Evolutionary conservation across 148 eudicot species (phyloP).

Genomic region (Gaultheria prostrata): DNA sequence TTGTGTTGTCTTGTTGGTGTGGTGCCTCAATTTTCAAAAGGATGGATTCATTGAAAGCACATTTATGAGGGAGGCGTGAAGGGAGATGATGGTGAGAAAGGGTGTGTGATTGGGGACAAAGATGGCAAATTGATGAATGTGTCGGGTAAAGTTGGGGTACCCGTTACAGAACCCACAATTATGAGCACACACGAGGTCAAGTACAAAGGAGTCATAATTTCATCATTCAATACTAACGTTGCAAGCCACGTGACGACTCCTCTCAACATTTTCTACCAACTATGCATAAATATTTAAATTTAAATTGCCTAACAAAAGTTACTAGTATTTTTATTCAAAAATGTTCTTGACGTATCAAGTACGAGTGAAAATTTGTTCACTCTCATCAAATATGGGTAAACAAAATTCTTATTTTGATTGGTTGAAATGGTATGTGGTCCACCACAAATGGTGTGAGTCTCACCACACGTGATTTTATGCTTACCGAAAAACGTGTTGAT

Average conservation of each 20-base stretch:
- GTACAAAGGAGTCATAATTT: slow-evolving; percentile 34
- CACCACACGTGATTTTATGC: no score
- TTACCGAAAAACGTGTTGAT: no score
- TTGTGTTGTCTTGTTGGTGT: slow-evolving; percentile 5
- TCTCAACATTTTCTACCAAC: no score
- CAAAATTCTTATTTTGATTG: no score
- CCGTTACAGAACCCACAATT: slow-evolving; percentile 31
- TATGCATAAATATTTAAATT: no score
- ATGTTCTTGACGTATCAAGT: no score
- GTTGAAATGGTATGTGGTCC: no score
- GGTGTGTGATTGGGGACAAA: slow-evolving; percentile 27
- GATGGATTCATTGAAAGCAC: slow-evolving; percentile 28
- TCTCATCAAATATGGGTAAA: no score
- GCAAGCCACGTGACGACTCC: slow-evolving; percentile 21
- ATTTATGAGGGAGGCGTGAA: slow-evolving; percentile 28
- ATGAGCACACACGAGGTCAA: slow-evolving; percentile 40
- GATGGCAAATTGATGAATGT: slow-evolving; percentile 32
- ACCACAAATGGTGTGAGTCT: no score
- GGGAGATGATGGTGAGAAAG: neutral
- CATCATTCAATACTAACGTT: slow-evolving; percentile 25
- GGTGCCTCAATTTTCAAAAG: slow-evolving; percentile 15
- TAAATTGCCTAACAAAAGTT: no score
- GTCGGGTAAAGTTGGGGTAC: slow-evolving; percentile 43
- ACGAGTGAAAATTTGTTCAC: no score
- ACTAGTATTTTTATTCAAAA: no score